Conservation (phyloP, 2,329 filamentous ascomycete species). For the Clonostachys rhizophaga region DNA sequence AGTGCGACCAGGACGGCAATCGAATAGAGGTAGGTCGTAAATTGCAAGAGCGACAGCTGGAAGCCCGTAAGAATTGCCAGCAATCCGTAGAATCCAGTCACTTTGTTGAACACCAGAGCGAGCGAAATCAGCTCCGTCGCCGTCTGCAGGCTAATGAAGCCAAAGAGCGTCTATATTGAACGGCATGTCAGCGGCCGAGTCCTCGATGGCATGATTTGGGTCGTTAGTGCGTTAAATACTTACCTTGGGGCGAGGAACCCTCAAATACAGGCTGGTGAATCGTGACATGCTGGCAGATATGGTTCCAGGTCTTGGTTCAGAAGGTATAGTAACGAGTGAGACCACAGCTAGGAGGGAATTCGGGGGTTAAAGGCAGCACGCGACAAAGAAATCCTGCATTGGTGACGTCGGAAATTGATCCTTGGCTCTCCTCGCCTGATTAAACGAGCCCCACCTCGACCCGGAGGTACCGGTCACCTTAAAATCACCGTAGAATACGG, state of each 20-base stretch:
- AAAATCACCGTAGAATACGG: no score
- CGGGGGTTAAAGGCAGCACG: no score
- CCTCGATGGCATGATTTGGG: neutral
- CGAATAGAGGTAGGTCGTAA: slow-evolving; percentile 90
- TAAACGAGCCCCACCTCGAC: no score
- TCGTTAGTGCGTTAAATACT: slow-evolving; percentile 4
- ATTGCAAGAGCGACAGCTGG: slow-evolving; percentile 74
- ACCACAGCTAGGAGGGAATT: no score
- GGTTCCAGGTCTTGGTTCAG: no score
- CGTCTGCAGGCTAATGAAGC: slow-evolving; percentile 79
- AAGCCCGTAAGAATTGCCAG: slow-evolving; percentile 86
- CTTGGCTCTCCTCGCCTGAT: no score
- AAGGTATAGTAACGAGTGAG: no score
- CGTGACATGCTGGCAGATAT: slow-evolving; percentile 19
- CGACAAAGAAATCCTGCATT: no score
- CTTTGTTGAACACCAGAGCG: slow-evolving; percentile 84
- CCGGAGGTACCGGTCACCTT: no score
- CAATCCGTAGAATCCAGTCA: slow-evolving; percentile 84
- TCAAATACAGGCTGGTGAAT: slow-evolving; percentile 28
- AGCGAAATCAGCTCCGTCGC: slow-evolving; percentile 82
- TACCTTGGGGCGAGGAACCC: slow-evolving; percentile 34
- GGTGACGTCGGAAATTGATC: no score
- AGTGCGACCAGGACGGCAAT: slow-evolving; percentile 65
- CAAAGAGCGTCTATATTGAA: slow-evolving; percentile 67
- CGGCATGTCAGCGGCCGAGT: slow-evolving; percentile 2